phyloP scores from a whole-genome alignment of 2,329 filamentous ascomycete species.

The Onygenales sp. region DNA sequence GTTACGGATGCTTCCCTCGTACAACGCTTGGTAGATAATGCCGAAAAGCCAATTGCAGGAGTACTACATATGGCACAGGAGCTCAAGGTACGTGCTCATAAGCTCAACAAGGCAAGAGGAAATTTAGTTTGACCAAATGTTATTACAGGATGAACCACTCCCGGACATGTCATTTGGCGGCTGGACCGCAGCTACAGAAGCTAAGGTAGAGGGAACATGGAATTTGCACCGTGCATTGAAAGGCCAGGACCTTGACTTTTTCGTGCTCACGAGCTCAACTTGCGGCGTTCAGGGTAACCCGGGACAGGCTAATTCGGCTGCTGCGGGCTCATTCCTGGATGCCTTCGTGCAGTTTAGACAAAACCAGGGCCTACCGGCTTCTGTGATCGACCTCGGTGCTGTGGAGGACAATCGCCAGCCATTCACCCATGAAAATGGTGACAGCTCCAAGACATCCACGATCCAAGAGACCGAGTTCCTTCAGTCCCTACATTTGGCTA shows the following conservation, averaged over 20 bases:
- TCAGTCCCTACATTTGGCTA: slow-evolving; percentile 2
- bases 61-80: too few species aligned
- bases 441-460: neutral
- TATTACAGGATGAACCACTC: neutral
- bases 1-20: too few species aligned
- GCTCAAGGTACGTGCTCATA: too few species aligned
- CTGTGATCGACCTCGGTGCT: slow-evolving; percentile 15
- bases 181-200: slow-evolving; percentile 6
- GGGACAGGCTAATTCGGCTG: slow-evolving; percentile 31
- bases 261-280: slow-evolving; percentile 34
- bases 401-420: slow-evolving; percentile 10
- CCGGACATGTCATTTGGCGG: slow-evolving; percentile 7
- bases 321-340: slow-evolving; percentile 31
- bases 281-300: slow-evolving; percentile 25
- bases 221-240: slow-evolving; percentile 11
- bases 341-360: slow-evolving; percentile 16
- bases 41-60: too few species aligned
- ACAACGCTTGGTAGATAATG: too few species aligned
- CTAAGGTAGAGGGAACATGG: slow-evolving; percentile 15
- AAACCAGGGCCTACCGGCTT: slow-evolving; percentile 12
- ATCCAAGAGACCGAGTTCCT: slow-evolving; percentile 11
- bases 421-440: neutral
- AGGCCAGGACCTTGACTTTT: slow-evolving; percentile 17
- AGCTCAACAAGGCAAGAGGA: too few species aligned
- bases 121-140: neutral